Conservation (phyloP, 2,329 filamentous ascomycete species). For the Pseudonectria foliicola region DNA sequence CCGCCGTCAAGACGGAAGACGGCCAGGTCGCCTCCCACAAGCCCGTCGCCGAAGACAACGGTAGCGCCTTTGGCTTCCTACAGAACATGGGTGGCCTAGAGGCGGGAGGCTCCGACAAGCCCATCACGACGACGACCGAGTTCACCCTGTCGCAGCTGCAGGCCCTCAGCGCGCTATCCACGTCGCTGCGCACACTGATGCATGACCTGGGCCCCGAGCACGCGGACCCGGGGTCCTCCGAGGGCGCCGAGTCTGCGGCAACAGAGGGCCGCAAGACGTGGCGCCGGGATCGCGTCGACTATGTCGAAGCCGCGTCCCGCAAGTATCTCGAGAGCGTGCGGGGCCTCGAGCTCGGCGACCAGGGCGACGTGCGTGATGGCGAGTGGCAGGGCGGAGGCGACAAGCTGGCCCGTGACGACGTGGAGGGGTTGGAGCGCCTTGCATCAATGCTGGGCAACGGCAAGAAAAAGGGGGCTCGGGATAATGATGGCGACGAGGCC, state of each 20-base stretch:
- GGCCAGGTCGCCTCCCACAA: conserved; percentile 4
- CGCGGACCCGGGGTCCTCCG: conserved; percentile 19
- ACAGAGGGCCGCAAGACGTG: conserved; percentile 44
- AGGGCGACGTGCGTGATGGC: conserved; percentile 57
- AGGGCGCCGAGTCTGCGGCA: conserved; percentile 21
- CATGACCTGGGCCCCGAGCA: conserved; percentile 46
- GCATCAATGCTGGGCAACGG: conserved; percentile 35
- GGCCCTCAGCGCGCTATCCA: conserved; percentile 61
- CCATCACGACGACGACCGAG: conserved; percentile 62
- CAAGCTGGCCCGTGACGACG: conserved; percentile 43
- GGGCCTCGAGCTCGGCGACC: conserved; percentile 56
- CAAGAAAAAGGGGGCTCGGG: conserved; percentile 1
- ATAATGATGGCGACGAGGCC: conserved; percentile 11
- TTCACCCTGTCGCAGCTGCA: conserved; percentile 82
- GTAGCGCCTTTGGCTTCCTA: conserved; percentile 47
- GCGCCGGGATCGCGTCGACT: conserved; percentile 66
- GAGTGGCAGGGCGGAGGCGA: conserved; percentile 54
- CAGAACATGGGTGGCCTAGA: conserved; percentile 44
- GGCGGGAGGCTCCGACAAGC: conserved; percentile 43
- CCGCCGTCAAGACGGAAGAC: conserved; percentile 19
- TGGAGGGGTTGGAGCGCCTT: conserved; percentile 49
- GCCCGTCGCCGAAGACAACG: conserved; percentile 2
- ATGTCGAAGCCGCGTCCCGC: conserved; percentile 74
- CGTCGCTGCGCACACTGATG: conserved; percentile 54
- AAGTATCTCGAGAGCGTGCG: conserved; percentile 66